Evolutionary conservation across 768 basidiomycete genomes (phyloP), one percentile per base, ranked within the genome.

Genomic region (Lentinus tigrinus): DNA sequence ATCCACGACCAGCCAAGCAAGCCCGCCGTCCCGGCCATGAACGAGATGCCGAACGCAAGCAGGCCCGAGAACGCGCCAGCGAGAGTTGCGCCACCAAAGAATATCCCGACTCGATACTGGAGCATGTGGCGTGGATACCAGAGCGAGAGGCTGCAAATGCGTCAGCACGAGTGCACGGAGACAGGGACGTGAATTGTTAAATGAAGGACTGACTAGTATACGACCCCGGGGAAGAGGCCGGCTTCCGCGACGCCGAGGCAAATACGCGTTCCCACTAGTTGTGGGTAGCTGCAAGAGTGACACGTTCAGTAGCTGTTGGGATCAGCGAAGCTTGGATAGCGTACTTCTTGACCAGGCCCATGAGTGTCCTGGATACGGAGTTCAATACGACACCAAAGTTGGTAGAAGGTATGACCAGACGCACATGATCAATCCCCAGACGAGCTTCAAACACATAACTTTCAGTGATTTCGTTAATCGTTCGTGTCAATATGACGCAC

Each of bases 151-250:
- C 69, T 69, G 47, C 13, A 40, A 44, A 31, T 23, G 21, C 34
- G 21, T 2, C 17, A 43, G 31, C 17, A 19, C 16, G n/a, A 19
- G 38, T 19, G 14, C 10, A 11, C 14, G 3, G 19, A 42, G 17
- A 31, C 10, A 28, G 10, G 46, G 8, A 19, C n/a, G n/a, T n/a
- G 9, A 13, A 11, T 23, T 3, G 38, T 17, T 3, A 14, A n/a
- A n/a, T n/a, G n/a, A n/a, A n/a, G 47, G n/a, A 59, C 62, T 47
- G 53, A 88, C 88, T 87, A 90, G 73, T 88, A 91, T 0, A 82
- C 80, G 10, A 89, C 85, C 24, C 88, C 88, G 11, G 89, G 88
- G 69, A 87, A 90, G 10, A 89, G 67, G 10, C 88, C 87, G 3
- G 87, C 85, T 71, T 90, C 88, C 0, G 85, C 80, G 2, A 86